phyloP scores from a whole-genome alignment of 2,329 filamentous ascomycete genomes.

The Aspergillus sp. region DNA sequence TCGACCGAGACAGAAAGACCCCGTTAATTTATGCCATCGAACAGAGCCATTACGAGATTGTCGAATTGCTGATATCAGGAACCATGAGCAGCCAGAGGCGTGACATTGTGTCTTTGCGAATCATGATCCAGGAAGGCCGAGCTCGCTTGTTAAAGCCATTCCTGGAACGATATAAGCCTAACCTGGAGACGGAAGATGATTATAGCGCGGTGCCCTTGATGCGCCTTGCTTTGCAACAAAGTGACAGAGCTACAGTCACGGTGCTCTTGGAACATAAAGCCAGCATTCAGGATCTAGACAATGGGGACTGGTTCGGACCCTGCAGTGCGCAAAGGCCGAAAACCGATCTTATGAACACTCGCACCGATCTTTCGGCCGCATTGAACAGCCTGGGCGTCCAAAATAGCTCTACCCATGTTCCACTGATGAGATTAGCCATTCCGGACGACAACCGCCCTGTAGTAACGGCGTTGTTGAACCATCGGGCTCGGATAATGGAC shows the following conservation, averaged over 20 bases:
- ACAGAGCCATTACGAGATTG: slow-evolving; percentile 14
- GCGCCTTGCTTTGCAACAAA: slow-evolving; percentile 16
- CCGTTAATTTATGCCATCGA: slow-evolving; percentile 17
- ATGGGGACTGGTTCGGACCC: slow-evolving; percentile 15
- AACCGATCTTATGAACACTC: neutral
- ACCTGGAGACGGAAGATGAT: slow-evolving; percentile 10
- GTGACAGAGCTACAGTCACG: slow-evolving; percentile 15
- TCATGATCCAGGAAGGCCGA: slow-evolving; percentile 15
- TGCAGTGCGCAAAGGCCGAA: slow-evolving; percentile 8
- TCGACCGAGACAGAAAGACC: slow-evolving; percentile 16
- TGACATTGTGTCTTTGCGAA: slow-evolving; percentile 13
- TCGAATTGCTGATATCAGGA: slow-evolving; percentile 12
- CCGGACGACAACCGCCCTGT: slow-evolving; percentile 7
- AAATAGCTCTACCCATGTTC: slow-evolving; percentile 5
- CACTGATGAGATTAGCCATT: slow-evolving; percentile 13
- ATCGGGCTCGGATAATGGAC: slow-evolving; percentile 5
- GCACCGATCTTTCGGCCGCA: neutral
- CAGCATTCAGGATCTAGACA: slow-evolving; percentile 10
- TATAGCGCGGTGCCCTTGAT: slow-evolving; percentile 12
- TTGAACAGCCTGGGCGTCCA: neutral
- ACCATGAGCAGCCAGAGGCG: neutral
- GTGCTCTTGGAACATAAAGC: slow-evolving; percentile 16
- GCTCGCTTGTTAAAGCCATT: slow-evolving; percentile 14
- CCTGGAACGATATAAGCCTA: slow-evolving; percentile 12
- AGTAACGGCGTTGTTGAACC: slow-evolving; percentile 2